phyloP scores from a whole-genome alignment of 2,329 filamentous ascomycete species.

The Cladosporium velox region DNA sequence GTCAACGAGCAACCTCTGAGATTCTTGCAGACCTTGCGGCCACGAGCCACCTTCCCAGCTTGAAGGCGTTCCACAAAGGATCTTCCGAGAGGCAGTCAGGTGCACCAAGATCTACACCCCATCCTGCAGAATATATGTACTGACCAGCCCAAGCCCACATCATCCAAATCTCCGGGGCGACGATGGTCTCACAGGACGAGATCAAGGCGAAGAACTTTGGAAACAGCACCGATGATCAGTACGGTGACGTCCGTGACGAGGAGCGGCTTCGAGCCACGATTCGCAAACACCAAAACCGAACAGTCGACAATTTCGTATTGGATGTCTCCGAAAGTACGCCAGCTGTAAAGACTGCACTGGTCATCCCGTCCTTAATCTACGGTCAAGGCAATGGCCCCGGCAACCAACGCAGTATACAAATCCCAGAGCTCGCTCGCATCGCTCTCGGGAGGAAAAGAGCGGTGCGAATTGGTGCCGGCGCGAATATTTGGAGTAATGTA shows the following conservation, averaged over 20 bases:
- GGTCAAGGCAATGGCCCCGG: background rate
- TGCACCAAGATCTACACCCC: background rate
- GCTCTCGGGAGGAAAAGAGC: background rate
- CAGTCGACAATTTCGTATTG: constrained; percentile 70
- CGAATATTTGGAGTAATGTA: background rate
- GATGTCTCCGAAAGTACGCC: constrained; percentile 47
- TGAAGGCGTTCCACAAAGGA: background rate
- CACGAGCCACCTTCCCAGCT: background rate
- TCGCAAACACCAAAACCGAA: constrained; percentile 54
- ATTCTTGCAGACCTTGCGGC: background rate
- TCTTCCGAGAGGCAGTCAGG: background rate
- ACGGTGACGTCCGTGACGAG: constrained; percentile 61
- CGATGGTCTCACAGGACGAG: constrained; percentile 56
- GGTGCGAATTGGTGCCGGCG: background rate
- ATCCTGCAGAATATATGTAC: background rate
- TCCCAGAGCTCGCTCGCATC: background rate
- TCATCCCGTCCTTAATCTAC: background rate
- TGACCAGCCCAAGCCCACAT: background rate
- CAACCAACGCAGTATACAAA: background rate
- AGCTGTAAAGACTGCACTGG: constrained; percentile 45
- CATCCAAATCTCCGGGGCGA: constrained; percentile 58
- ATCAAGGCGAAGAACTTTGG: constrained; percentile 49
- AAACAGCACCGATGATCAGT: constrained; percentile 50
- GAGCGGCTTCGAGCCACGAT: constrained; percentile 51
- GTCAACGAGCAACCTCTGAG: background rate